Conservation (phyloP, 2,329 filamentous ascomycete species). For the Monosporascus cannonballus region DNA sequence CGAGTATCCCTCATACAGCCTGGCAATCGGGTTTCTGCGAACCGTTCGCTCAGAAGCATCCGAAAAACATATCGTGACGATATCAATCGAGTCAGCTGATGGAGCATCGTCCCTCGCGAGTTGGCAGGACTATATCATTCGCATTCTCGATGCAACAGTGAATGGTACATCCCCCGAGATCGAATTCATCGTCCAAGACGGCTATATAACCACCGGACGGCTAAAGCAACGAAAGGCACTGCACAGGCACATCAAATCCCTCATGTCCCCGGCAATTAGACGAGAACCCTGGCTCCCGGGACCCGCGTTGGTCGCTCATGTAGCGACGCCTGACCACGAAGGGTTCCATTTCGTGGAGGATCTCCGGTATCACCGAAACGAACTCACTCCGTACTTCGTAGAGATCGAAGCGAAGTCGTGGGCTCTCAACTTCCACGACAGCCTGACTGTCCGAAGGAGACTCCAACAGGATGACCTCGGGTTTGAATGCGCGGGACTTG, state of each 20-base stretch:
- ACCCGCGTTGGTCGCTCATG: conserved; percentile 11
- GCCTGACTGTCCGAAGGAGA: conserved; percentile 7
- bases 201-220: conserved; percentile 6
- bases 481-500: conserved; percentile 24
- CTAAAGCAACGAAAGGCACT: conserved; percentile 5
- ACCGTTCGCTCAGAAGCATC: conserved; percentile 18
- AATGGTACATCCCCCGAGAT: conserved; percentile 6
- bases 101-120: conserved; percentile 3
- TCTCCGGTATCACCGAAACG: not conserved
- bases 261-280: conserved; percentile 5
- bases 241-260: conserved; percentile 3
- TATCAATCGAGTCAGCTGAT: conserved; percentile 8
- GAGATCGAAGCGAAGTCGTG: conserved; percentile 15
- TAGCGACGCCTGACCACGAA: conserved; percentile 5
- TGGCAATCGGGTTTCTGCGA: conserved; percentile 21
- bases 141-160: conserved; percentile 4
- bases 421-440: conserved; percentile 12
- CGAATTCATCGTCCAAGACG: conserved; percentile 11
- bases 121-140: conserved; percentile 10
- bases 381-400: conserved; percentile 10
- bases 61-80: conserved; percentile 16
- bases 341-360: conserved; percentile 18
- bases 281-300: conserved; percentile 8
- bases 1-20: conserved; percentile 11
- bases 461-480: conserved; percentile 4